A percentile compares a stretch with the other conserved stretches of the same genome.
Conservation (phyloP, 805 yeast genomes). For the Priceomyces castillae region DNA sequence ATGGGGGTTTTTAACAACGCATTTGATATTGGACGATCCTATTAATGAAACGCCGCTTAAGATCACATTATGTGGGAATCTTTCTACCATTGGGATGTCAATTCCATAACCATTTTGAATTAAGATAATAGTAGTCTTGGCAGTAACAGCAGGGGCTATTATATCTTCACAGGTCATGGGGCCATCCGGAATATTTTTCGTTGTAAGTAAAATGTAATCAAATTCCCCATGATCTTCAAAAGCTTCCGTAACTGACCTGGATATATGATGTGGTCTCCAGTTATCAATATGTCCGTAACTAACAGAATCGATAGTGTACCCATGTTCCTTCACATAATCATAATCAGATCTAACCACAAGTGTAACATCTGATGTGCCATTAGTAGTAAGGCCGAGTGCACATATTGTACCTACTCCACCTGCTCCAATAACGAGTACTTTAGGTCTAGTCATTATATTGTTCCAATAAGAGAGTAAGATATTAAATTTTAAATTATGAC, state of each 20-base stretch:
- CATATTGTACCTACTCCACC: constrained; percentile 87
- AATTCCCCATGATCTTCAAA: constrained; percentile 21
- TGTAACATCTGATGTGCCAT: constrained; percentile 42
- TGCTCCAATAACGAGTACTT: constrained; percentile 66
- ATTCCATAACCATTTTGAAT: constrained; percentile 42
- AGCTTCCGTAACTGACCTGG: constrained; percentile 29
- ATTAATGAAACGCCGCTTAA: constrained; percentile 37
- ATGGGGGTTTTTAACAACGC: constrained; percentile 18
- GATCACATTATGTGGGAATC: constrained; percentile 32
- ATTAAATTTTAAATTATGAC: neutral
- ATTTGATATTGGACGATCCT: constrained; percentile 31
- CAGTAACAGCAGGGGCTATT: constrained; percentile 33
- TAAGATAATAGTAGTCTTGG: constrained; percentile 28
- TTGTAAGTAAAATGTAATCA: constrained; percentile 38
- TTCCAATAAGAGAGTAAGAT: neutral
- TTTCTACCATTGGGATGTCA: constrained; percentile 29
- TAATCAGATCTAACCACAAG: constrained; percentile 38
- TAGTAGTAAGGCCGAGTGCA: constrained; percentile 56
- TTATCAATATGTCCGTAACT: constrained; percentile 29
- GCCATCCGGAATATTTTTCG: constrained; percentile 39
- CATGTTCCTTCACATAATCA: constrained; percentile 24
- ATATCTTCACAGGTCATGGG: constrained; percentile 40
- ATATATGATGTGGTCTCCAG: constrained; percentile 32
- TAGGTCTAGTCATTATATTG: constrained; percentile 14
- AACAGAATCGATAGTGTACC: constrained; percentile 31